phyloP scores from a whole-genome alignment of 345 rosid species.

The Dimocarpus longan region DNA sequence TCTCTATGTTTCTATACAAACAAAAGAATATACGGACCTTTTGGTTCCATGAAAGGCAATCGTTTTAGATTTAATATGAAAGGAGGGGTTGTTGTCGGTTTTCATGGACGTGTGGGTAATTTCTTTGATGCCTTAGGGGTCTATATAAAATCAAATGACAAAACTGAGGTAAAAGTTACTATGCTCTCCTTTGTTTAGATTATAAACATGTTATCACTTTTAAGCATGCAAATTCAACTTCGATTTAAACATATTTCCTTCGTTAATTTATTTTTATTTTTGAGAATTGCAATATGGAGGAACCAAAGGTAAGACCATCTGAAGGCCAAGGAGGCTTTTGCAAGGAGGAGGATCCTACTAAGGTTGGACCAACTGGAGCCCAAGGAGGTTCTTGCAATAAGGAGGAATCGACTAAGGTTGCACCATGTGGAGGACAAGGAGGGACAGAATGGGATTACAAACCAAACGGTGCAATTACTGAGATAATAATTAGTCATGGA shows the following conservation, averaged over 20 bases:
- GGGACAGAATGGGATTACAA: background rate
- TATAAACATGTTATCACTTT: no score
- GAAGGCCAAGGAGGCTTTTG: no score
- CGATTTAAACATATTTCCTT: no score
- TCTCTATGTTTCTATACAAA: background rate
- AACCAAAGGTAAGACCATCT: no score
- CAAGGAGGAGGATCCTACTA: no score
- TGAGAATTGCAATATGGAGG: no score
- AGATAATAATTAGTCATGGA: background rate
- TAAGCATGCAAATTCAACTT: no score
- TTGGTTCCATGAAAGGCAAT: background rate
- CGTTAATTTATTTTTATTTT: no score
- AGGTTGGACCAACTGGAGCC: no score
- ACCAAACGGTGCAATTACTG: background rate
- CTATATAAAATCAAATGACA: background rate
- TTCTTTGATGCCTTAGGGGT: background rate
- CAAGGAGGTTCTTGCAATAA: background rate
- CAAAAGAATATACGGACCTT: background rate
- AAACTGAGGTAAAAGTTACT: no score
- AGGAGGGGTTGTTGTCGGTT: background rate
- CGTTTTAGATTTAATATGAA: background rate
- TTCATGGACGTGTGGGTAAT: background rate
- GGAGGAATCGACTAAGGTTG: background rate
- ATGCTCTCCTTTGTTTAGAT: no score
- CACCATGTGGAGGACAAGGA: background rate